Percentiles rank a stretch among this genome's conserved stretches.
Conservation (phyloP, 768 basidiomycete species). For the Kwoniella mangroviensis region DNA sequence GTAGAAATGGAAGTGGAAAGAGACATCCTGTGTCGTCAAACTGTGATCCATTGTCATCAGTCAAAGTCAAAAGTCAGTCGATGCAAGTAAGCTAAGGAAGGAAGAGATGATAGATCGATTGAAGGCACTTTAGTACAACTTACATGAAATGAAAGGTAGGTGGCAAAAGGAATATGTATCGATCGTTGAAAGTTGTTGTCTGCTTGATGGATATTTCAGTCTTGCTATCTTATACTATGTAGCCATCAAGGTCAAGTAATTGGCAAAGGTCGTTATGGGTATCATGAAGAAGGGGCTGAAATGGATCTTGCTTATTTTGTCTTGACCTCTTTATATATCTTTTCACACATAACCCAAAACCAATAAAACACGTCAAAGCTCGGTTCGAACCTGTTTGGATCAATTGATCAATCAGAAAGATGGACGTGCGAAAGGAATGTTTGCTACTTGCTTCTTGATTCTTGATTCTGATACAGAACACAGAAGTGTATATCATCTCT, state of each 20-base stretch:
- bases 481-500: background rate
- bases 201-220: too few relatives aligned
- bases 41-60: background rate
- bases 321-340: background rate
- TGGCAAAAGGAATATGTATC: too few relatives aligned
- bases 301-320: too few relatives aligned
- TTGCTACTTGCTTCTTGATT: background rate
- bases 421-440: slow-evolving; percentile 21
- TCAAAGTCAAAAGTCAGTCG: too few relatives aligned
- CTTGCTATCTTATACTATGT: too few relatives aligned
- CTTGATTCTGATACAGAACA: background rate
- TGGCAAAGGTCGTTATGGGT: too few relatives aligned
- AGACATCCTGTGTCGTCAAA: slow-evolving; percentile 1
- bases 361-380: background rate
- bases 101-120: too few relatives aligned
- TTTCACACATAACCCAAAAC: background rate
- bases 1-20: background rate
- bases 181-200: too few relatives aligned
- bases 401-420: background rate
- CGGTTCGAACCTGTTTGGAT: background rate
- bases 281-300: too few relatives aligned
- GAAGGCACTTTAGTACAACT: too few relatives aligned
- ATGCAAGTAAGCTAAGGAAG: too few relatives aligned
- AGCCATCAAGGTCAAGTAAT: background rate
- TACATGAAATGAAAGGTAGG: too few relatives aligned